Conservation (phyloP, 1,284 basidiomycete genomes). For the Thecaphora thlaspeos region DNA sequence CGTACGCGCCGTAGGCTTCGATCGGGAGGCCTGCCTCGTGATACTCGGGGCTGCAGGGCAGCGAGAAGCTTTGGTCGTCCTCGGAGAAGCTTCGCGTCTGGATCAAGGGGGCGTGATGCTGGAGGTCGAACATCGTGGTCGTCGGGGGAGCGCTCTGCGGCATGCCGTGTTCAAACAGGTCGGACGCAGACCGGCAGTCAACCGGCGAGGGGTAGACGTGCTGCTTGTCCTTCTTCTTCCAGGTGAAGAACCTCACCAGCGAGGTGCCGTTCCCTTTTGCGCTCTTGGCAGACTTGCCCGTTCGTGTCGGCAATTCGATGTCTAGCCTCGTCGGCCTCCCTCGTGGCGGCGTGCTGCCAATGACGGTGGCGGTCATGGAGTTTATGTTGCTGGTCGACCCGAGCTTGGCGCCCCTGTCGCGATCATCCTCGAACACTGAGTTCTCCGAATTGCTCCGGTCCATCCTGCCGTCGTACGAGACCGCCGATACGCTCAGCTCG, state of each 20-base stretch:
- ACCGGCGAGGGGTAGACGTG: conserved; percentile 1
- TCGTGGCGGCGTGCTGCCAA: too few species aligned
- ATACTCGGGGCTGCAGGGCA: conserved; percentile 26
- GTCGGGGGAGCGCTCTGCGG: conserved; percentile 43
- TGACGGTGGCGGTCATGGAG: conserved; percentile 24
- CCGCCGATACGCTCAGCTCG: conserved; percentile 3
- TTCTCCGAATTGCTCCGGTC: conserved; percentile 4
- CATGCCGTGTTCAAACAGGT: conserved; percentile 17
- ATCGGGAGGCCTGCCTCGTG: conserved; percentile 4
- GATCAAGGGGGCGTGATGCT: neutral
- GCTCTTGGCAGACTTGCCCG: conserved; percentile 1
- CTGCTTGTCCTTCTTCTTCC: conserved; percentile 44
- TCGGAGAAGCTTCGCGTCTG: neutral
- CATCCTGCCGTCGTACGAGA: conserved; percentile 3
- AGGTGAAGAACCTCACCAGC: conserved; percentile 34
- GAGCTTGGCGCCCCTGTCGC: conserved; percentile 11
- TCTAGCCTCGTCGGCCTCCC: neutral
- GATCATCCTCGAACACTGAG: conserved; percentile 40
- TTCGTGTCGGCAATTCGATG: neutral
- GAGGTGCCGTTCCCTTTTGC: too few species aligned
- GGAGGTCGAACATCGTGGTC: conserved; percentile 31
- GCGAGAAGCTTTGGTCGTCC: conserved; percentile 4
- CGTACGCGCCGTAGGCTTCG: conserved; percentile 12
- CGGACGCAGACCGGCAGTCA: neutral
- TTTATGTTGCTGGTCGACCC: too few species aligned